Evolutionary conservation across 177 flowering plant species (phyloP).

Genomic region (Telopea speciosissima): DNA sequence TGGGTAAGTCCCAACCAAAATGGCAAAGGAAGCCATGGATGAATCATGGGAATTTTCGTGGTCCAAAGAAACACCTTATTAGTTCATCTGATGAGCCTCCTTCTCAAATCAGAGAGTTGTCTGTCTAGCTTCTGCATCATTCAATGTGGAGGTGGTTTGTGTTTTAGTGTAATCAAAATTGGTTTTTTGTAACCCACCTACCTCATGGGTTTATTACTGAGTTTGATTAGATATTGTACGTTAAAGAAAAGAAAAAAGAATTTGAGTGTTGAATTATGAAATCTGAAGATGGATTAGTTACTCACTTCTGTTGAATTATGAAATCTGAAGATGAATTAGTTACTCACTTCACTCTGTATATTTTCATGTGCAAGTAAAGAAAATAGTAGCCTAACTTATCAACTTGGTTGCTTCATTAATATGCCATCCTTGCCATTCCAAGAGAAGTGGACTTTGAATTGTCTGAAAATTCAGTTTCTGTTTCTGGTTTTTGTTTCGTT

Average conservation of each 20-base stretch:
- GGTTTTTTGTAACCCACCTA: too few relatives aligned
- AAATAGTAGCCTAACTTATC: too few relatives aligned
- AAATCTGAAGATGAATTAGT: not conserved
- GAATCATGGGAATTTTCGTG: conserved; percentile 55
- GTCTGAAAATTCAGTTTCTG: not conserved
- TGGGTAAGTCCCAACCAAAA: not conserved
- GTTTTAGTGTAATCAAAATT: not conserved
- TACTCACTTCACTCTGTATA: too few relatives aligned
- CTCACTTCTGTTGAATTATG: not conserved
- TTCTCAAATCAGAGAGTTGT: conserved; percentile 19
- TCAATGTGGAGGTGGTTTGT: not conserved
- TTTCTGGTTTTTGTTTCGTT: too few relatives aligned
- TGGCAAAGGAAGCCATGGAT: conserved; percentile 35
- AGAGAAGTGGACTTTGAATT: too few relatives aligned
- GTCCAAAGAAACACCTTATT: conserved; percentile 21
- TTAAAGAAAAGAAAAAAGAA: too few relatives aligned
- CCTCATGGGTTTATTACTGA: not conserved
- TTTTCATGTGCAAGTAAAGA: too few relatives aligned
- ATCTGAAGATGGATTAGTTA: not conserved
- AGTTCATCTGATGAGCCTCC: conserved; percentile 13
- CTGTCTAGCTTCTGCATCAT: conserved; percentile 16
- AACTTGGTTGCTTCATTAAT: too few relatives aligned
- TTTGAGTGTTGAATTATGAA: not conserved
- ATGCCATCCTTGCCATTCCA: too few relatives aligned
- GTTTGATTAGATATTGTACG: too few relatives aligned